These are phyloP conservation scores for Russula griseocarnosa DNA, from an alignment of 768 basidiomycete genomes.

Conservation along the genomic window DNA sequence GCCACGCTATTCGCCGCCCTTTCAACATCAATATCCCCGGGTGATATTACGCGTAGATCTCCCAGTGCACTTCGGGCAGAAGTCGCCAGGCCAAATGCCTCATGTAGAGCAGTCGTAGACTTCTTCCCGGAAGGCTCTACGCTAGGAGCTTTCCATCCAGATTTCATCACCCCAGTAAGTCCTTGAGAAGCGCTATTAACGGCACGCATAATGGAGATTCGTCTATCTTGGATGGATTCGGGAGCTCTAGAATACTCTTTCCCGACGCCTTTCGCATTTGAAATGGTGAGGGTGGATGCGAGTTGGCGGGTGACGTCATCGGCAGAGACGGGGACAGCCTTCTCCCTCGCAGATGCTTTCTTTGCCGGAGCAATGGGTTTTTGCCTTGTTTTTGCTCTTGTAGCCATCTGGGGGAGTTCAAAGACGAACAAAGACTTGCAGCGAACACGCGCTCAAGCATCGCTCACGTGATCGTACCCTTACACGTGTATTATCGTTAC, in stretches of 20 bases:
- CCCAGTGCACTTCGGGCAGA: constrained; percentile 45
- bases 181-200: constrained; percentile 61
- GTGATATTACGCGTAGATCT: constrained; percentile 44
- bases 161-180: constrained; percentile 49
- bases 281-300: constrained; percentile 31
- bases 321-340: not conserved
- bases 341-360: not conserved
- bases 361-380: not conserved
- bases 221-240: constrained; percentile 8
- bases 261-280: constrained; percentile 27
- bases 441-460: not conserved
- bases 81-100: constrained; percentile 38
- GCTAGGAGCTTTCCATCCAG: constrained; percentile 54
- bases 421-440: not conserved
- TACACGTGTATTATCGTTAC: no score
- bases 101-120: constrained; percentile 30
- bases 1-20: constrained; percentile 64
- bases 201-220: constrained; percentile 49
- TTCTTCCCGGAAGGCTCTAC: constrained; percentile 31
- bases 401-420: constrained; percentile 8
- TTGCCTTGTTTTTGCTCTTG: constrained; percentile 10
- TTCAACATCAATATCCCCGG: constrained; percentile 61
- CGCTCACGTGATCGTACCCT: constrained; percentile 9
- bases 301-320: constrained; percentile 32
- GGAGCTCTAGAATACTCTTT: not conserved